Percentiles rank a stretch among this genome's conserved stretches.
Conservation (phyloP, 2,329 filamentous ascomycete species). For the Venturia aucupariae region DNA sequence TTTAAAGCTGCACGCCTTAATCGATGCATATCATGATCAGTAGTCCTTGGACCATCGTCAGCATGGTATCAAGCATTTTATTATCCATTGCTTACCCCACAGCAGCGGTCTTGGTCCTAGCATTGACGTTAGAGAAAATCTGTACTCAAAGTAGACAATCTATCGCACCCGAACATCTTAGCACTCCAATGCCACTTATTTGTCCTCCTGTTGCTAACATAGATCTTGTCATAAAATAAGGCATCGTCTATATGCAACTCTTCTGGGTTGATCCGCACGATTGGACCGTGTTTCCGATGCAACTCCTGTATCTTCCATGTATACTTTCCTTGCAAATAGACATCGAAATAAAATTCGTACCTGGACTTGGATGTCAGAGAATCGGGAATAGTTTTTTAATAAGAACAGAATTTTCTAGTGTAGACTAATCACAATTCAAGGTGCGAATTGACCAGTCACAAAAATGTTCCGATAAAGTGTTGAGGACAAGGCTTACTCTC, state of each 20-base stretch:
- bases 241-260: constrained; percentile 19
- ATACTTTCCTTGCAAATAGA: constrained; percentile 15
- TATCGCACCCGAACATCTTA: constrained; percentile 13
- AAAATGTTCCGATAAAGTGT: too few species aligned
- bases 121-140: not conserved
- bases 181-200: constrained; percentile 18
- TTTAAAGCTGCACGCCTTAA: constrained; percentile 24
- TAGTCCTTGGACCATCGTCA: constrained; percentile 16
- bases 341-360: constrained; percentile 18
- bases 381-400: not conserved
- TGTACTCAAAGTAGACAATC: not conserved
- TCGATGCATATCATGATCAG: constrained; percentile 26
- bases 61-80: not conserved
- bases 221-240: constrained; percentile 22
- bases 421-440: too few species aligned
- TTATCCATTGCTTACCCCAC: not conserved
- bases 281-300: constrained; percentile 16
- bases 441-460: too few species aligned
- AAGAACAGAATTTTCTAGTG: too few species aligned
- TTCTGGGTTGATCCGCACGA: constrained; percentile 22
- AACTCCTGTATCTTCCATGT: constrained; percentile 13
- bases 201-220: constrained; percentile 20
- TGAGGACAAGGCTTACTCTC: too few species aligned
- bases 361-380: not conserved
- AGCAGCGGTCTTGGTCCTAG: constrained; percentile 7